phyloP scores from a whole-genome alignment of 1,139 yeast species.

The Torulaspora pretoriensis region DNA sequence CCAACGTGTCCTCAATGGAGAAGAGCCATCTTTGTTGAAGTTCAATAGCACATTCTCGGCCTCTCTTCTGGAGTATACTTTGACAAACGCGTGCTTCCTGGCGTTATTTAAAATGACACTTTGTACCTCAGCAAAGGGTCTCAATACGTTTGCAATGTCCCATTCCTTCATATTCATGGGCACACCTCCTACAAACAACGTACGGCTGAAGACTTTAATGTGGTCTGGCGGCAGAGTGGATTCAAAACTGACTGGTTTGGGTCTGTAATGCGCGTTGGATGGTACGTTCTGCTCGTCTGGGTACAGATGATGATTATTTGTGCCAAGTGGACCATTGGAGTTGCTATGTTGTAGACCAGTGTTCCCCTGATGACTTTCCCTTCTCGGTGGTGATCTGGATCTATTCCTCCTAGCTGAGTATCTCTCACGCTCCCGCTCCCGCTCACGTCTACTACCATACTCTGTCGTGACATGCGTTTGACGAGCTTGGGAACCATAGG shows the following conservation, averaged over 20 bases:
- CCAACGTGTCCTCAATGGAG: constrained; percentile 83
- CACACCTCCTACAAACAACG: constrained; percentile 91
- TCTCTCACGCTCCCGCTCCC: constrained; percentile 30
- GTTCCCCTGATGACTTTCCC: constrained; percentile 12
- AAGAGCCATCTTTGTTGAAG: constrained; percentile 51
- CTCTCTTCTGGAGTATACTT: constrained; percentile 90
- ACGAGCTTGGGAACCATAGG: not conserved
- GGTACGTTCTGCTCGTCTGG: constrained; percentile 61
- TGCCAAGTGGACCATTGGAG: constrained; percentile 23
- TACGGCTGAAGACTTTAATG: constrained; percentile 80
- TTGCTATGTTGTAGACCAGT: constrained; percentile 18
- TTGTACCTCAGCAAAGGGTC: constrained; percentile 94
- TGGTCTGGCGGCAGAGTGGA: constrained; percentile 71
- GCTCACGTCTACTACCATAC: constrained; percentile 34
- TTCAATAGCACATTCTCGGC: constrained; percentile 74
- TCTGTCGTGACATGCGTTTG: constrained; percentile 24
- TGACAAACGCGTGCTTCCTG: constrained; percentile 92
- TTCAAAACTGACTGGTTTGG: constrained; percentile 66
- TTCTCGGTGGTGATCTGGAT: constrained; percentile 37
- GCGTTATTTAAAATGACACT: constrained; percentile 82
- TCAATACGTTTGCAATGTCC: constrained; percentile 60
- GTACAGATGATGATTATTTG: constrained; percentile 35
- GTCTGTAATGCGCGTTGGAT: constrained; percentile 69
- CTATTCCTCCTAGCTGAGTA: constrained; percentile 29
- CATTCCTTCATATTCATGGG: constrained; percentile 76